These are phyloP conservation scores for Kodamaea sp. DNA, from an alignment of 1,139 yeast species.

Conservation along the genomic window DNA sequence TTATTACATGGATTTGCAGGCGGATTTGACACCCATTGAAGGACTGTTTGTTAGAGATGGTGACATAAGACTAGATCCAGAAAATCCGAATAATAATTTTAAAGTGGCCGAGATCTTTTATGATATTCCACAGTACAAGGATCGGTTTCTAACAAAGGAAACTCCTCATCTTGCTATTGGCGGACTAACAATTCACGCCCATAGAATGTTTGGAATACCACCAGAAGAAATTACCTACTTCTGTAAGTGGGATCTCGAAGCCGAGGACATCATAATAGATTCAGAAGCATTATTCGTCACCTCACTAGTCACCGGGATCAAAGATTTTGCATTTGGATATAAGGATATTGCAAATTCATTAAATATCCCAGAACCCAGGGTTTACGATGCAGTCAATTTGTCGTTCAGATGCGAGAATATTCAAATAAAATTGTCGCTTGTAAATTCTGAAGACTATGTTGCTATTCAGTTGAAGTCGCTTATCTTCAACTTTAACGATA, in stretches of 20 bases:
- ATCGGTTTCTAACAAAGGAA: conserved; percentile 16
- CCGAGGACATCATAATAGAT: conserved; percentile 59
- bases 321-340: conserved; percentile 61
- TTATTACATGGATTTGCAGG: conserved; percentile 85
- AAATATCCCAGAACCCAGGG: conserved; percentile 52
- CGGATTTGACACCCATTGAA: conserved; percentile 51
- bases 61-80: neutral
- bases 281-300: conserved; percentile 52
- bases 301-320: conserved; percentile 44
- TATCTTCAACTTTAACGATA: conserved; percentile 59
- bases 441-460: conserved; percentile 10
- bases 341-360: conserved; percentile 76
- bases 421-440: conserved; percentile 23
- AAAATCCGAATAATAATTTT: neutral
- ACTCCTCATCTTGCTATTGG: conserved; percentile 55
- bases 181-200: conserved; percentile 75
- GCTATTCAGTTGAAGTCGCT: conserved; percentile 37
- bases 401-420: conserved; percentile 46
- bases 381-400: conserved; percentile 71
- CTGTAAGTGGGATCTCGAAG: conserved; percentile 84
- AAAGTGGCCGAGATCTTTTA: conserved; percentile 18
- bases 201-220: conserved; percentile 89
- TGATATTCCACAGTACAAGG: conserved; percentile 28
- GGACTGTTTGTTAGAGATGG: conserved; percentile 30
- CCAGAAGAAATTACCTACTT: conserved; percentile 85